These are phyloP conservation scores for Yarrowia alimentaria DNA, from an alignment of 805 yeast genomes.

Conservation along the genomic window DNA sequence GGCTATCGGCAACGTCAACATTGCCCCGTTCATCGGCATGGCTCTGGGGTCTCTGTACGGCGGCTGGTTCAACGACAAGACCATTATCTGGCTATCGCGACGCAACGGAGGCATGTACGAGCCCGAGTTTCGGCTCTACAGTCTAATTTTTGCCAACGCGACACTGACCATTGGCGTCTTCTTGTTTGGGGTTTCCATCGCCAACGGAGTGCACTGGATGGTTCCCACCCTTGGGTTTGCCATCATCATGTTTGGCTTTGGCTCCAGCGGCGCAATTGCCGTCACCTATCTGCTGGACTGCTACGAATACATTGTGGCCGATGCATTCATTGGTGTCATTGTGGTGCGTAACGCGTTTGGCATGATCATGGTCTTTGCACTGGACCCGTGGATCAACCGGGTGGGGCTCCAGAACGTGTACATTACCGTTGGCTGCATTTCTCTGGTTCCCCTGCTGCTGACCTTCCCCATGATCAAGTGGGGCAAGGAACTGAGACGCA, in stretches of 20 bases:
- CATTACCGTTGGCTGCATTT: conserved; percentile 10
- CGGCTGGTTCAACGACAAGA: conserved; percentile 28
- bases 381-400: conserved; percentile 1
- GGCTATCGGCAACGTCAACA: conserved; percentile 29
- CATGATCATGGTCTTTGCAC: neutral
- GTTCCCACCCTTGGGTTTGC: conserved; percentile 31
- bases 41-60: conserved; percentile 28
- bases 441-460: neutral
- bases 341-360: conserved; percentile 54
- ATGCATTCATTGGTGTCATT: conserved; percentile 56
- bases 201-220: conserved; percentile 29
- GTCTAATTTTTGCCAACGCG: conserved; percentile 18
- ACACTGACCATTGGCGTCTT: conserved; percentile 29
- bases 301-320: conserved; percentile 53
- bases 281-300: conserved; percentile 56
- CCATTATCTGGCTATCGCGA: conserved; percentile 26
- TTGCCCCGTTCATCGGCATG: conserved; percentile 28
- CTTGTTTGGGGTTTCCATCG: conserved; percentile 30
- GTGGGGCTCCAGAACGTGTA: conserved; percentile 11
- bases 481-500: conserved; percentile 5
- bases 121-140: conserved; percentile 30
- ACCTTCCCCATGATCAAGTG: neutral
- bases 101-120: conserved; percentile 30
- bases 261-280: conserved; percentile 54
- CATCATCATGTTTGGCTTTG: conserved; percentile 28